Conservation (phyloP, 2,329 filamentous ascomycete species). For the Botrytis porri region DNA sequence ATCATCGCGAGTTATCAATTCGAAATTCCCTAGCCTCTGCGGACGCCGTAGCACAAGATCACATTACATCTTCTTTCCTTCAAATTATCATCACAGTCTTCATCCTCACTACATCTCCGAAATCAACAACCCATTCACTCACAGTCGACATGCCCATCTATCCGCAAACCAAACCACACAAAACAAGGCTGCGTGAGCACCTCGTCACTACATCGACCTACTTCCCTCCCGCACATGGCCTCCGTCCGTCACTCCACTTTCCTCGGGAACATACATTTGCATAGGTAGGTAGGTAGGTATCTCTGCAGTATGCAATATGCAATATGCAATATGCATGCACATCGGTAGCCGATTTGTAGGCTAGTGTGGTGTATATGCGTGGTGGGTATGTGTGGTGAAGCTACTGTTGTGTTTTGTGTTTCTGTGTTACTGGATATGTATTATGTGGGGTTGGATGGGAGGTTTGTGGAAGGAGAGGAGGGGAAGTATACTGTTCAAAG, state of each 20-base stretch:
- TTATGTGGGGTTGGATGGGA: neutral
- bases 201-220: neutral
- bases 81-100: neutral
- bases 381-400: neutral
- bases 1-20: neutral
- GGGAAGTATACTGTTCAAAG: neutral
- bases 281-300: too few relatives aligned
- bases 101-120: neutral
- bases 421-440: neutral
- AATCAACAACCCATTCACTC: neutral
- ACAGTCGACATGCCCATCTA: neutral
- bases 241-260: conserved; percentile 1
- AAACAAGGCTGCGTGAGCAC: neutral
- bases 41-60: neutral
- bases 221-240: conserved; percentile 9
- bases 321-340: neutral
- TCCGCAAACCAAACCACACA: neutral
- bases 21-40: too few relatives aligned
- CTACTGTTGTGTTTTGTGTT: neutral
- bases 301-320: too few relatives aligned
- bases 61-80: neutral
- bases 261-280: neutral
- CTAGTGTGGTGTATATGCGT: neutral
- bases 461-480: neutral
- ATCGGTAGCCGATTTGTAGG: neutral